A percentile compares a stretch with the other conserved stretches of the same genome.
phyloP scores from a whole-genome alignment of 495 filamentous ascomycete species.

The Parachaetomium inaequale region DNA sequence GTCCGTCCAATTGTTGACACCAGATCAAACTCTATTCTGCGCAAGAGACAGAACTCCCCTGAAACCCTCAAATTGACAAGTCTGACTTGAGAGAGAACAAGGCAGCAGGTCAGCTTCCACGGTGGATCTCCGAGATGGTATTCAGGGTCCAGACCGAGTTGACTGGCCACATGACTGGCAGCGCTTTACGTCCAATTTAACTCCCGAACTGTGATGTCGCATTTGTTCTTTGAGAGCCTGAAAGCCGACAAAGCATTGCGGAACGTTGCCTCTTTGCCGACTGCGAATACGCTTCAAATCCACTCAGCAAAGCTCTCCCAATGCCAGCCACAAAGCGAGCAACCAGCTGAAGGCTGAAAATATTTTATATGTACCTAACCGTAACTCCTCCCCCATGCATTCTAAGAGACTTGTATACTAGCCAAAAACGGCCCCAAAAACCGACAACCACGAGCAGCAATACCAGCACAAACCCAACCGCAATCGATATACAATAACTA shows the following conservation, averaged over 20 bases:
- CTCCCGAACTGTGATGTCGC: not conserved
- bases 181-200: not conserved
- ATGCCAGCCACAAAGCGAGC: not conserved
- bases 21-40: not conserved
- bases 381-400: slow-evolving; percentile 17
- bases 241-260: not conserved
- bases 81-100: not conserved
- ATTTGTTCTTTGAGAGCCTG: not conserved
- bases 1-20: not conserved
- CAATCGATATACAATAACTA: slow-evolving; percentile 18
- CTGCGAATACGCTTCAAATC: too few relatives aligned
- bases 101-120: not conserved
- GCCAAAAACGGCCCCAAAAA: slow-evolving; percentile 4
- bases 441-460: not conserved
- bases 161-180: not conserved
- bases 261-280: not conserved
- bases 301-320: too few relatives aligned
- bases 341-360: not conserved
- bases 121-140: not conserved
- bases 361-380: not conserved
- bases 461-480: not conserved
- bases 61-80: not conserved
- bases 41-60: not conserved
- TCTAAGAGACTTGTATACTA: slow-evolving; percentile 9
- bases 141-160: not conserved